Percentiles rank a stretch among this genome's conserved stretches.
Evolutionary conservation across 1,139 yeast species (phyloP).

Genomic region (Pichia sp.): DNA sequence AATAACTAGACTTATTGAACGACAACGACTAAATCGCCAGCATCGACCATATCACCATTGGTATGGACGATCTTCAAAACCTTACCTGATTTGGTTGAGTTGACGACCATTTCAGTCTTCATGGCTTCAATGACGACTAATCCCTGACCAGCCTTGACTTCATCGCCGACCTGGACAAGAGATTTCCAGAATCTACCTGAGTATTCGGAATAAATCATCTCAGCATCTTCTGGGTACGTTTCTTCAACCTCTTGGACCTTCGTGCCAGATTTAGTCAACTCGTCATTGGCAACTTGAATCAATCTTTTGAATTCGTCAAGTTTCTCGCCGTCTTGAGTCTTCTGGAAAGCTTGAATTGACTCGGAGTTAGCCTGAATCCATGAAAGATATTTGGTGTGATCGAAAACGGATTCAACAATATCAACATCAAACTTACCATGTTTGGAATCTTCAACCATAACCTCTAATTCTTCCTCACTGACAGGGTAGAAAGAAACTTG

Average conservation of each 20-base stretch:
- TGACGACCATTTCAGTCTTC: conserved; percentile 95
- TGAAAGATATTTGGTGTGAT: conserved; percentile 65
- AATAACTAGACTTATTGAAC: conserved; percentile 31
- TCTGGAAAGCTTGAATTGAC: conserved; percentile 65
- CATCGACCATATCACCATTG: conserved; percentile 94
- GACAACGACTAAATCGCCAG: conserved; percentile 90
- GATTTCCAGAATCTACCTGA: conserved; percentile 98
- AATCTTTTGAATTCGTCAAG: conserved; percentile 76
- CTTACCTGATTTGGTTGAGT: conserved; percentile 66
- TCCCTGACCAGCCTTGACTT: conserved; percentile 67
- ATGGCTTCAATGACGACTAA: conserved; percentile 90
- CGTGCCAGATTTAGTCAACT: conserved; percentile 46
- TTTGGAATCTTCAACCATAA: conserved; percentile 61
- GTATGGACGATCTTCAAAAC: conserved; percentile 70
- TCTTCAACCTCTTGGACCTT: conserved; percentile 37
- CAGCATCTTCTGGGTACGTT: conserved; percentile 65
- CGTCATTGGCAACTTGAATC: conserved; percentile 78
- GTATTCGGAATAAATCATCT: conserved; percentile 83
- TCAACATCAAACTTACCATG: conserved; percentile 78
- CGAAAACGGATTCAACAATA: conserved; percentile 70
- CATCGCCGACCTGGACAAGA: conserved; percentile 73
- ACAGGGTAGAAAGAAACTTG: conserved; percentile 94
- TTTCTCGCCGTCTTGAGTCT: conserved; percentile 68
- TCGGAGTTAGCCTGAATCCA: conserved; percentile 72
- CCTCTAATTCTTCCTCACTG: conserved; percentile 72